A percentile compares a stretch with the other conserved stretches of the same genome.
Conservation (phyloP, 73 alveolate genomes). For the Tetrahymena thermophila region DNA sequence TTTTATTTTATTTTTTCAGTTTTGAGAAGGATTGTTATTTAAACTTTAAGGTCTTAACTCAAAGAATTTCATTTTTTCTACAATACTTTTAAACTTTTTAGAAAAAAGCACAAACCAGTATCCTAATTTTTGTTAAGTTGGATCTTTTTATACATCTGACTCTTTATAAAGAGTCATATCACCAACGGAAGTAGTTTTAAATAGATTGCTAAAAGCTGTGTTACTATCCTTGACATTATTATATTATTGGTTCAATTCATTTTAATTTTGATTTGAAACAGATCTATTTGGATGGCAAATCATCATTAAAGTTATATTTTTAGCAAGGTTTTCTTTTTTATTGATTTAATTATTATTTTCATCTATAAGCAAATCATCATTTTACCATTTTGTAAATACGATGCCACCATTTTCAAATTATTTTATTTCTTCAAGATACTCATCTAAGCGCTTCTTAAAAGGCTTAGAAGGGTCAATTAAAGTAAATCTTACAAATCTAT, state of each 20-base stretch:
- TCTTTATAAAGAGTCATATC: background rate
- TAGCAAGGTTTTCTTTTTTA: background rate
- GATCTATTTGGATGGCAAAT: background rate
- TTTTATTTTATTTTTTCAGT: background rate
- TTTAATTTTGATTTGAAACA: background rate
- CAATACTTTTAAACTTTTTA: background rate
- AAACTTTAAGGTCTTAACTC: background rate
- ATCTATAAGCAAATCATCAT: background rate
- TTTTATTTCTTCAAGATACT: background rate
- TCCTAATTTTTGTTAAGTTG: background rate
- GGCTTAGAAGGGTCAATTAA: background rate
- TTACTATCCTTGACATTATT: background rate
- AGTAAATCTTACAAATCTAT: background rate
- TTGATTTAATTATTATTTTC: background rate
- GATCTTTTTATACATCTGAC: background rate
- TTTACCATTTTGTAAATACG: background rate
- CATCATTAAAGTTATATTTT: background rate
- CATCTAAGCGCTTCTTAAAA: background rate
- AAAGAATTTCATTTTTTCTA: background rate
- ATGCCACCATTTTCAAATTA: background rate
- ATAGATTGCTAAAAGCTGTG: background rate
- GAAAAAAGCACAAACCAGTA: background rate
- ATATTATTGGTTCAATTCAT: background rate
- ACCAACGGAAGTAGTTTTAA: background rate
- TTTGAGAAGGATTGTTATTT: background rate